A percentile compares a stretch with the other conserved stretches of the same genome.
Evolutionary conservation across 768 basidiomycete genomes (phyloP).

Genomic region (Lyophyllum shimeji): DNA sequence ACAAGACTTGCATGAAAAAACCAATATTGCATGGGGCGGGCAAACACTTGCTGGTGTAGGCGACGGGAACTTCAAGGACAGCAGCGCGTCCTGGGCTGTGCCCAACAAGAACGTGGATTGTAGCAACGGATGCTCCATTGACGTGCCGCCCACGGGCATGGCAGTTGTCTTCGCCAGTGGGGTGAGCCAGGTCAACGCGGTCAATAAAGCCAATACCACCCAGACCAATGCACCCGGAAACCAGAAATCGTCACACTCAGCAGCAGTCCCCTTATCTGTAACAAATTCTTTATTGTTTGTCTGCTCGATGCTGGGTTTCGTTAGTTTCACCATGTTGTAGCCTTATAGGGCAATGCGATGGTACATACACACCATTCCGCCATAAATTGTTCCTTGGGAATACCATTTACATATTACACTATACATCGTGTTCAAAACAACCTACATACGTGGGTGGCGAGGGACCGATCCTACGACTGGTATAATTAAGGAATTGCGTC

Average conservation of each 20-base stretch:
- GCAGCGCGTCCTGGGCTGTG: conserved; percentile 32
- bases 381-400: background rate
- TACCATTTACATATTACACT: conserved; percentile 1
- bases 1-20: conserved; percentile 44
- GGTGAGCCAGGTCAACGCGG: too few relatives aligned
- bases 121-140: conserved; percentile 42
- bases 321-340: conserved; percentile 1
- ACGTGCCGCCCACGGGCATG: conserved; percentile 48
- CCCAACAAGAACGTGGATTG: conserved; percentile 39
- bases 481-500: conserved; percentile 4
- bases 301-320: background rate
- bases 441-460: background rate
- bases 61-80: conserved; percentile 35
- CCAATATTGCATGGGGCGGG: conserved; percentile 61
- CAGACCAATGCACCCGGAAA: background rate
- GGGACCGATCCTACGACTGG: background rate
- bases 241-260: background rate
- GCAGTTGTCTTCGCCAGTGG: conserved; percentile 42
- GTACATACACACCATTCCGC: background rate
- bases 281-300: background rate
- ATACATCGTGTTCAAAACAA: background rate
- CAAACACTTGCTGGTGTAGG: conserved; percentile 44
- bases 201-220: background rate
- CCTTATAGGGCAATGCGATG: background rate
- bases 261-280: background rate